phyloP scores from a whole-genome alignment of 495 filamentous ascomycete species.

The Schizothecium vesticola region DNA sequence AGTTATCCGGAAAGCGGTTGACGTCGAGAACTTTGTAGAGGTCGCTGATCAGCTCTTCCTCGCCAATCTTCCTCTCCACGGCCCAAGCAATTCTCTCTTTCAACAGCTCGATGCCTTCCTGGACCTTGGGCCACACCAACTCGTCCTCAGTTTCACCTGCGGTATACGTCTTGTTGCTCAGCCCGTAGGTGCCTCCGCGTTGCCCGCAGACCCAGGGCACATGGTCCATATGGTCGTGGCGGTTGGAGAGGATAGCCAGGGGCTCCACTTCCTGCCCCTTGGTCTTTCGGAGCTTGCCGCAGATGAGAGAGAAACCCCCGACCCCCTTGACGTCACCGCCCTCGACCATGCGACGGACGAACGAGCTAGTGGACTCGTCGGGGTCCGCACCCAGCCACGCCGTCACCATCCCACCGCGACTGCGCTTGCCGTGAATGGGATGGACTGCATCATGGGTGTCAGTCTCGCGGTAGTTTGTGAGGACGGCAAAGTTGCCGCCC shows the following conservation, averaged over 20 bases:
- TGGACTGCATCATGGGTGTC: slow-evolving; percentile 46
- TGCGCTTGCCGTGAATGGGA: slow-evolving; percentile 54
- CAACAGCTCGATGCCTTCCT: slow-evolving; percentile 46
- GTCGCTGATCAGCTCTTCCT: slow-evolving; percentile 63
- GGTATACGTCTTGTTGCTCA: slow-evolving; percentile 80
- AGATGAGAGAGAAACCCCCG: slow-evolving; percentile 90
- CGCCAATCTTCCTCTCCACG: slow-evolving; percentile 42
- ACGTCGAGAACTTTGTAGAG: slow-evolving; percentile 64
- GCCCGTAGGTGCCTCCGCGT: slow-evolving; percentile 62
- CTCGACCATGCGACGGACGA: slow-evolving; percentile 64
- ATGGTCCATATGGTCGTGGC: slow-evolving; percentile 58
- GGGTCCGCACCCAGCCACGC: slow-evolving; percentile 65
- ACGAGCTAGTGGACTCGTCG: slow-evolving; percentile 50
- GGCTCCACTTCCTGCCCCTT: slow-evolving; percentile 48
- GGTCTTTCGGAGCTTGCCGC: slow-evolving; percentile 60
- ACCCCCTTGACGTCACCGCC: slow-evolving; percentile 64
- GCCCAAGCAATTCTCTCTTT: slow-evolving; percentile 35
- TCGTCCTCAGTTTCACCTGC: slow-evolving; percentile 19
- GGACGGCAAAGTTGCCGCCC: slow-evolving; percentile 75
- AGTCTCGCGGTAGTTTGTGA: slow-evolving; percentile 92
- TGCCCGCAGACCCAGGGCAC: slow-evolving; percentile 64
- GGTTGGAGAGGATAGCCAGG: slow-evolving; percentile 83
- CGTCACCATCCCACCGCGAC: slow-evolving; percentile 79
- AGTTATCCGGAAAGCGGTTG: slow-evolving; percentile 64
- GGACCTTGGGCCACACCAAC: slow-evolving; percentile 54